Conservation (phyloP, 2,329 filamentous ascomycete genomes). For the Diaporthe batatas region DNA sequence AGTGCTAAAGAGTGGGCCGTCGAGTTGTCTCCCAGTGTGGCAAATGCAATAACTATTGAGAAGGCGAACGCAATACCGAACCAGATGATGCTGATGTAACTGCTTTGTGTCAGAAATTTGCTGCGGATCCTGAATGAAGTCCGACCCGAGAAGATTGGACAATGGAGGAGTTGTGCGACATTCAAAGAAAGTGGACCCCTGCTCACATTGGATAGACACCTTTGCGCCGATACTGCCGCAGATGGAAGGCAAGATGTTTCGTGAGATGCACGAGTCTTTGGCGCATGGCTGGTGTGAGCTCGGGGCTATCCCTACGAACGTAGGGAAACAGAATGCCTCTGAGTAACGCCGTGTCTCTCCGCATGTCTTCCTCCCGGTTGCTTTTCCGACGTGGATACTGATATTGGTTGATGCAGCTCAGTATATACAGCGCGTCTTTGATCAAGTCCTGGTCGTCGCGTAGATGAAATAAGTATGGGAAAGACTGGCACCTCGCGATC, state of each 20-base stretch:
- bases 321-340: conserved; percentile 4
- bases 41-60: conserved; percentile 4
- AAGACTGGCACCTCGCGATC: conserved; percentile 3
- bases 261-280: conserved; percentile 6
- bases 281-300: neutral
- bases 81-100: conserved; percentile 14
- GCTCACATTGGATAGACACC: neutral
- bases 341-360: conserved; percentile 5
- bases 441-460: conserved; percentile 12
- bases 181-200: neutral
- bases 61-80: conserved; percentile 17
- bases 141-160: no score
- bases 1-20: neutral
- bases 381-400: neutral
- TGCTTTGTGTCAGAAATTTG: neutral
- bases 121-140: neutral
- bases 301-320: neutral
- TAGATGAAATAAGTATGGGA: neutral
- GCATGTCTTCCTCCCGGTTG: neutral
- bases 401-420: conserved; percentile 21
- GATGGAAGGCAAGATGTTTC: neutral
- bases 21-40: conserved; percentile 3
- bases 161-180: neutral
- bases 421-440: conserved; percentile 10
- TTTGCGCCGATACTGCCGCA: neutral